Evolutionary conservation across 805 yeast genomes (phyloP).

Genomic region (Ogataea siamensis): DNA sequence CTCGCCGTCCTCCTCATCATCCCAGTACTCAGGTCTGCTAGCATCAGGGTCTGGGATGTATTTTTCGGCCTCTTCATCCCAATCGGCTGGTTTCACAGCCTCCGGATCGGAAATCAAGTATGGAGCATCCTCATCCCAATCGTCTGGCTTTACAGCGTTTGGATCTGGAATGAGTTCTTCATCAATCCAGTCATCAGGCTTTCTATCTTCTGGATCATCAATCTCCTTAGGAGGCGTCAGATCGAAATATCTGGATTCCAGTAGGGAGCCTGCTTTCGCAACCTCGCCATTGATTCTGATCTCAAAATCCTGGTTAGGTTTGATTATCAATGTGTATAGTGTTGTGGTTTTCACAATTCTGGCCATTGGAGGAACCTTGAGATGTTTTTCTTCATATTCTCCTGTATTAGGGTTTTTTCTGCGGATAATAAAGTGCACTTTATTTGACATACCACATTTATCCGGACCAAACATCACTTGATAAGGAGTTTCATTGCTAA

Average conservation of each 20-base stretch:
- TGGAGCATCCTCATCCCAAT: constrained; percentile 79
- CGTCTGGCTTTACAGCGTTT: constrained; percentile 65
- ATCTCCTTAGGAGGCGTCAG: constrained; percentile 66
- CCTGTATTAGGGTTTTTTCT: constrained; percentile 55
- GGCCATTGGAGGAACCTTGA: constrained; percentile 66
- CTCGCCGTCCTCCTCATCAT: constrained; percentile 85
- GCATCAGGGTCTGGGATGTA: constrained; percentile 69
- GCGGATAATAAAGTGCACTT: constrained; percentile 72
- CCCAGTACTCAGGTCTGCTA: constrained; percentile 74
- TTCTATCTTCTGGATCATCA: constrained; percentile 51
- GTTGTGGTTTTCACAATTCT: constrained; percentile 54
- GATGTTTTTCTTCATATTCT: constrained; percentile 65
- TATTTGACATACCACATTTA: constrained; percentile 77
- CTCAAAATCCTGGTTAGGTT: constrained; percentile 66
- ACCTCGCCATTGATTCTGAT: constrained; percentile 79
- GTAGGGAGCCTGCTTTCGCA: constrained; percentile 65
- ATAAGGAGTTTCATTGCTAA: constrained; percentile 67
- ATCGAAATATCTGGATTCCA: constrained; percentile 52
- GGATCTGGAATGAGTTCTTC: constrained; percentile 67
- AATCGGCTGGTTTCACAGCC: constrained; percentile 67
- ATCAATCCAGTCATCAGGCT: constrained; percentile 87
- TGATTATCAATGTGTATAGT: constrained; percentile 74
- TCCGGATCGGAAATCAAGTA: constrained; percentile 62
- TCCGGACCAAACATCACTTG: constrained; percentile 96
- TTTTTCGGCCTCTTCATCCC: constrained; percentile 67